phyloP scores from a whole-genome alignment of 805 yeast genomes.

The Lipomyces yamanashiensis region DNA sequence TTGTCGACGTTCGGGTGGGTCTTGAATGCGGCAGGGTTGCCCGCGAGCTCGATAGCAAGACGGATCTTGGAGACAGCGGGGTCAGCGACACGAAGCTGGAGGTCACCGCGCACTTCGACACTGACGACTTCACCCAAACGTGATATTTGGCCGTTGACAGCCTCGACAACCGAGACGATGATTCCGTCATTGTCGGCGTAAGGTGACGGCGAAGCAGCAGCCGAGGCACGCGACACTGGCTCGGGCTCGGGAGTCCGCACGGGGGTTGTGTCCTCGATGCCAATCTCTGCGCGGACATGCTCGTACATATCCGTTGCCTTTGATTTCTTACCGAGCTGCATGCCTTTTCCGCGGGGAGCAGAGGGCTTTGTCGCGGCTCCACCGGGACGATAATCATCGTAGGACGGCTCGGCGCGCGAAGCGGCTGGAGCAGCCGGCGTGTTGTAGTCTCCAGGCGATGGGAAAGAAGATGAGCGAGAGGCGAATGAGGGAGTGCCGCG shows the following conservation, averaged over 20 bases:
- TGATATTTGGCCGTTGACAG: conserved; percentile 72
- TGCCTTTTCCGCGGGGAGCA: conserved; percentile 64
- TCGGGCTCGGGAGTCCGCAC: conserved; percentile 37
- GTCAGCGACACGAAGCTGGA: conserved; percentile 84
- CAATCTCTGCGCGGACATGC: conserved; percentile 43
- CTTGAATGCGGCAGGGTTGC: conserved; percentile 65
- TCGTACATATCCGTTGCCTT: conserved; percentile 41
- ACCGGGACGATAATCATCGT: conserved; percentile 26
- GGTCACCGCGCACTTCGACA: conserved; percentile 86
- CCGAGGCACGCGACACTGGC: conserved; percentile 38
- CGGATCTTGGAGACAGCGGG: conserved; percentile 69
- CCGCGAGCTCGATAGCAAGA: conserved; percentile 55
- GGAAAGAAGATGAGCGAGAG: conserved; percentile 24
- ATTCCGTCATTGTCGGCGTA: conserved; percentile 67
- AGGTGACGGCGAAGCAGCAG: conserved; percentile 21
- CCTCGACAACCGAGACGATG: conserved; percentile 75
- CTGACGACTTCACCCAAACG: conserved; percentile 70
- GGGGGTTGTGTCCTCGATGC: conserved; percentile 39
- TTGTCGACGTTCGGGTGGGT: conserved; percentile 97
- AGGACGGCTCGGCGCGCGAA: conserved; percentile 23
- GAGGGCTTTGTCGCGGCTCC: conserved; percentile 23
- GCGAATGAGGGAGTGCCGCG: conserved; percentile 37
- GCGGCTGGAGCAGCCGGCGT: conserved; percentile 26
- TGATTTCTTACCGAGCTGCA: conserved; percentile 72
- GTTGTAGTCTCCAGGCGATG: conserved; percentile 29